Base-by-base conservation (phyloP, 805 yeast species). In the Saccharomycopsis guyanensis region DNA sequence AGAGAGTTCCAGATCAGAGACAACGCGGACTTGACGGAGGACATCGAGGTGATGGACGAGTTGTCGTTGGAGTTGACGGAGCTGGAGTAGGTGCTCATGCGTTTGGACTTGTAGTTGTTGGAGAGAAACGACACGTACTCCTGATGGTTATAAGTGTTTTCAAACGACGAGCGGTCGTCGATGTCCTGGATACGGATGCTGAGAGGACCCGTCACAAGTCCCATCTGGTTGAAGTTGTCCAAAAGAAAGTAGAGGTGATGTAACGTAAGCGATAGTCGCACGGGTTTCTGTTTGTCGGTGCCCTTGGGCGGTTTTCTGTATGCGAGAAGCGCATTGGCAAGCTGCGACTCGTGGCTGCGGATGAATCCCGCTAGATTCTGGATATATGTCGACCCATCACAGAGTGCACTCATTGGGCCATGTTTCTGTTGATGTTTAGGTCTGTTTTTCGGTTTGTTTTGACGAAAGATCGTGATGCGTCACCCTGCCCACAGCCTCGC, bases 231-330 rank as follows among this genome's bases (percentile, higher is more conserved):
- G 45, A 80, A 76, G 43, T 73, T 66, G 36, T 78, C 83, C n/a
- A 76, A 60, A 19, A 80, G 66, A 54, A 73, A 80, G 56, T 76
- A 80, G 24, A 80, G 64, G 57, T 80, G 86, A 58, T 80, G 86
- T 23, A 78, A 64, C 15, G 84, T 77, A 43, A 80, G 64, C 12
- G 75, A 71, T 19, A 80, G 63, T 48, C 84, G 61, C 12, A 75
- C 72, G 0, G 83, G 81, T 54, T 76, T 78, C 4, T 32, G 40
- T 3, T 24, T 27, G 23, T 36, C 48, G 32, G 25, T 10, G 8
- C 19, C 41, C 13, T 53, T 49, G n/a, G 57, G 49, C 4, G 58
- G 54, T 53, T 73, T 75, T 54, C 74, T 71, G 56, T 74, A 76
- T 16, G 77, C 75, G 29, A 75, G 62, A 25, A 76, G 63, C 1